These are phyloP conservation scores for Cyclostephanos invisitatus DNA, from an alignment of 108 stramenopile genomes.

Conservation along the genomic window DNA sequence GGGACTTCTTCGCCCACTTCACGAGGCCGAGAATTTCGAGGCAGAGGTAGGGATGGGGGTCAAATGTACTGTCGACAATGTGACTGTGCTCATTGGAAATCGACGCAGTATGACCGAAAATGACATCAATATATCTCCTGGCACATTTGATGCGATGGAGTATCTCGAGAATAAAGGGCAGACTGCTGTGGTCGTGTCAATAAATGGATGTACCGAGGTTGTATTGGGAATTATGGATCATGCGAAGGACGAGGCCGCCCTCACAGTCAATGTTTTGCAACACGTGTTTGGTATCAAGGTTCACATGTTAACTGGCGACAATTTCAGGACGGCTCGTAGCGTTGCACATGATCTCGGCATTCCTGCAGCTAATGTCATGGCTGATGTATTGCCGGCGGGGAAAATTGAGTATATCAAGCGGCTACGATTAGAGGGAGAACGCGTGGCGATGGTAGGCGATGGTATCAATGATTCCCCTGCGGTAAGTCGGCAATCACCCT, in stretches of 20 bases:
- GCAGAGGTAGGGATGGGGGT: conserved; percentile 83
- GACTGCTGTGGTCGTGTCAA: conserved; percentile 82
- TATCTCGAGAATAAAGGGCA: conserved; percentile 72
- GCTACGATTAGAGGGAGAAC: conserved; percentile 68
- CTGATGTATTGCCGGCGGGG: conserved; percentile 85
- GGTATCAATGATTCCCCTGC: conserved; percentile 74
- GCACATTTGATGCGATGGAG: conserved; percentile 62
- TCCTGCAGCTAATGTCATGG: conserved; percentile 64
- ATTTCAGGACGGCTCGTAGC: conserved; percentile 65
- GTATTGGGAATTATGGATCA: conserved; percentile 81
- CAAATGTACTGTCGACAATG: conserved; percentile 58
- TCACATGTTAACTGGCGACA: conserved; percentile 89
- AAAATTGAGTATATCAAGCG: conserved; percentile 74
- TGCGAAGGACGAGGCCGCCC: conserved; percentile 65
- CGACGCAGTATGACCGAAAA: conserved; percentile 58
- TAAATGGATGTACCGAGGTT: conserved; percentile 68
- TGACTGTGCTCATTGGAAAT: conserved; percentile 74
- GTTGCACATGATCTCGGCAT: conserved; percentile 78
- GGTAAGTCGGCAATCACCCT: not conserved
- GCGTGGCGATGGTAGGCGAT: conserved; percentile 91
- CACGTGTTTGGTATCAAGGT: conserved; percentile 57
- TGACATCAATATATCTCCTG: conserved; percentile 45
- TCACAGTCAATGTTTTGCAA: conserved; percentile 62
- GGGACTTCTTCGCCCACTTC: conserved; percentile 33
- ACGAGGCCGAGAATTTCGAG: conserved; percentile 36